These are phyloP conservation scores for Ampelomyces quisqualis DNA, from an alignment of 2,329 filamentous ascomycete genomes.

Conservation along the genomic window DNA sequence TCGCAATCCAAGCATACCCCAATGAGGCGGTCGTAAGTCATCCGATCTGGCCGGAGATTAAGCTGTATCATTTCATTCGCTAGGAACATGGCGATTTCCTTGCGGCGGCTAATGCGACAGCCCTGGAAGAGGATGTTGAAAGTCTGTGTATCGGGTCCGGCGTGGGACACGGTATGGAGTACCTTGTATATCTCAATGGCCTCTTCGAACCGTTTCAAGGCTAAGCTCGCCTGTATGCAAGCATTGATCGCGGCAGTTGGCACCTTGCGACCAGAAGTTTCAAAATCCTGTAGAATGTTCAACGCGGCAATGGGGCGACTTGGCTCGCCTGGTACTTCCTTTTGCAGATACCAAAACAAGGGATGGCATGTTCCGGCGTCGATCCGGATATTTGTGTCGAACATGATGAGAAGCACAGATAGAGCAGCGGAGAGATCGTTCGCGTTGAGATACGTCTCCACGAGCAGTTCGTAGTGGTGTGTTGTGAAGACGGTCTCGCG, in stretches of 20 bases:
- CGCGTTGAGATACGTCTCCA: slow-evolving; percentile 65
- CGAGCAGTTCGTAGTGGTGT: slow-evolving; percentile 77
- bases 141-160: slow-evolving; percentile 53
- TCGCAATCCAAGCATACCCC: slow-evolving; percentile 52
- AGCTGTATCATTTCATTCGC: slow-evolving; percentile 62
- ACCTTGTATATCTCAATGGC: slow-evolving; percentile 64
- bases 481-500: slow-evolving; percentile 59
- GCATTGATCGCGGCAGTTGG: slow-evolving; percentile 55
- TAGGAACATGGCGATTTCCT: slow-evolving; percentile 61
- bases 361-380: slow-evolving; percentile 62
- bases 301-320: slow-evolving; percentile 56
- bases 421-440: slow-evolving; percentile 67
- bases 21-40: slow-evolving; percentile 64
- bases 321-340: slow-evolving; percentile 43
- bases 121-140: slow-evolving; percentile 62
- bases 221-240: slow-evolving; percentile 55
- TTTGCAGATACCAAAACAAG: slow-evolving; percentile 59
- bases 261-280: slow-evolving; percentile 51
- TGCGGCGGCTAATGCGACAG: slow-evolving; percentile 47
- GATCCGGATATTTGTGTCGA: slow-evolving; percentile 60
- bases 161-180: slow-evolving; percentile 54
- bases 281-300: slow-evolving; percentile 58
- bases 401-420: slow-evolving; percentile 72
- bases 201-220: slow-evolving; percentile 48
- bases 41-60: slow-evolving; percentile 54